Conservation (phyloP, 192 early-diverging fungal genomes). For the Dissophora ornata region DNA sequence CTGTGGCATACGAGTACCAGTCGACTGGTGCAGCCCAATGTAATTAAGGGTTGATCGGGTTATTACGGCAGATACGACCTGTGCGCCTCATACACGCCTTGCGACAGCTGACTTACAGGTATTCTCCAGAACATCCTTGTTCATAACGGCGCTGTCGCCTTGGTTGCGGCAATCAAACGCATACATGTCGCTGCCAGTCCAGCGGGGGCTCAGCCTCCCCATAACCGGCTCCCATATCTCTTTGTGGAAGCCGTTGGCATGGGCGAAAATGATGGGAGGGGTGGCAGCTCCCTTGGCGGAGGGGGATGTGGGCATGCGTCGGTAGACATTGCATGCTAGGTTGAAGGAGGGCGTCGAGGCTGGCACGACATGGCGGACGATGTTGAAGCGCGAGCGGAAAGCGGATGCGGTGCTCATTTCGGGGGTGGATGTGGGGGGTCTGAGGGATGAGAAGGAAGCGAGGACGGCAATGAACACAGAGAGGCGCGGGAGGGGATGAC, state of each 20-base stretch:
- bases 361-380: constrained; percentile 17
- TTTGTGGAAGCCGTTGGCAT: constrained; percentile 72
- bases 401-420: background rate
- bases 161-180: constrained; percentile 67
- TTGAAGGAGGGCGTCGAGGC: constrained; percentile 20
- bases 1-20: constrained; percentile 65
- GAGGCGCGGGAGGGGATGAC: no score
- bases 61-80: no score
- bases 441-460: no score
- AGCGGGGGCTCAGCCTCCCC: constrained; percentile 18
- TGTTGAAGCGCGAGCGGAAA: constrained; percentile 34
- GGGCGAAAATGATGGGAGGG: constrained; percentile 59
- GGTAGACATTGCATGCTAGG: constrained; percentile 42
- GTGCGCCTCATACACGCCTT: no score
- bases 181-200: constrained; percentile 55
- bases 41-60: no score
- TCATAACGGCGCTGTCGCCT: constrained; percentile 66
- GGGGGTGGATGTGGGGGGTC: no score
- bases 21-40: constrained; percentile 36
- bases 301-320: background rate
- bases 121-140: constrained; percentile 50
- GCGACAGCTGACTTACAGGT: constrained; percentile 46
- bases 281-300: background rate
- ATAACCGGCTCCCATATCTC: constrained; percentile 69
- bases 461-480: no score